Evolutionary conservation across 768 basidiomycete genomes (phyloP).

Genomic region (Rhodosporidiobolus odoratus): DNA sequence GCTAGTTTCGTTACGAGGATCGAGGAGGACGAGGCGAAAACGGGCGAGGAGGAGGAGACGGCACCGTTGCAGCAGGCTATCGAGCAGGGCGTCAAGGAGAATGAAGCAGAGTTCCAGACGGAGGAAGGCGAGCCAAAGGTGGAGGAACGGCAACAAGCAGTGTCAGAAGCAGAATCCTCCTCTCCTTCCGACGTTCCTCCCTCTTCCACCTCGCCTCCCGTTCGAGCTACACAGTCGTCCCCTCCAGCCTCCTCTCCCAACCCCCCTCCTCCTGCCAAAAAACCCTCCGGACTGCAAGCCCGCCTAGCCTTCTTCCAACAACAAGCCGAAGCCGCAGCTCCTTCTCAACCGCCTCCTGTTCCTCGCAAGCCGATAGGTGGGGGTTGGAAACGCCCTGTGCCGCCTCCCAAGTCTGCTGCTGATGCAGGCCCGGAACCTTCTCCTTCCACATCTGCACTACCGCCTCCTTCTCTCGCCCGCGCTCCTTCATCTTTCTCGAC

Average conservation of each 20-base stretch:
- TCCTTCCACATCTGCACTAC: background rate
- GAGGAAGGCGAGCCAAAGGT: background rate
- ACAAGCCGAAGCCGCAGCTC: background rate
- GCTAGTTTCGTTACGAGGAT: conserved; percentile 18
- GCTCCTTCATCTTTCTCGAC: background rate
- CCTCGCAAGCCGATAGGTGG: conserved; percentile 7
- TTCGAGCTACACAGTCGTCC: background rate
- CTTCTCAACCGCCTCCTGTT: background rate
- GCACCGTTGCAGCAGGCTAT: background rate
- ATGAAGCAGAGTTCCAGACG: conserved; percentile 24
- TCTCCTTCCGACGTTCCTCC: background rate
- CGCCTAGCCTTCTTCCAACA: conserved; percentile 29
- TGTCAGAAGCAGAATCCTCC: conserved; percentile 5
- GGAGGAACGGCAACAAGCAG: background rate
- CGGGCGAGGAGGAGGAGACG: background rate
- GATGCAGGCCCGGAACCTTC: conserved; percentile 4
- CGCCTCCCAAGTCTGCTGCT: conserved; percentile 6
- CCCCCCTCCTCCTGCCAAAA: conserved; percentile 22
- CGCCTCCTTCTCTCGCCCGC: background rate
- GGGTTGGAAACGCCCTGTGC: conserved; percentile 11
- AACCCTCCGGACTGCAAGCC: conserved; percentile 22
- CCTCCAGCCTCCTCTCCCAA: background rate
- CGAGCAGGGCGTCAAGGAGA: conserved; percentile 17
- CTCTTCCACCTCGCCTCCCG: background rate
- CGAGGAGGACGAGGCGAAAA: conserved; percentile 1